These are phyloP conservation scores for Botrytis galanthina DNA, from an alignment of 2,329 filamentous ascomycete genomes.

Conservation along the genomic window DNA sequence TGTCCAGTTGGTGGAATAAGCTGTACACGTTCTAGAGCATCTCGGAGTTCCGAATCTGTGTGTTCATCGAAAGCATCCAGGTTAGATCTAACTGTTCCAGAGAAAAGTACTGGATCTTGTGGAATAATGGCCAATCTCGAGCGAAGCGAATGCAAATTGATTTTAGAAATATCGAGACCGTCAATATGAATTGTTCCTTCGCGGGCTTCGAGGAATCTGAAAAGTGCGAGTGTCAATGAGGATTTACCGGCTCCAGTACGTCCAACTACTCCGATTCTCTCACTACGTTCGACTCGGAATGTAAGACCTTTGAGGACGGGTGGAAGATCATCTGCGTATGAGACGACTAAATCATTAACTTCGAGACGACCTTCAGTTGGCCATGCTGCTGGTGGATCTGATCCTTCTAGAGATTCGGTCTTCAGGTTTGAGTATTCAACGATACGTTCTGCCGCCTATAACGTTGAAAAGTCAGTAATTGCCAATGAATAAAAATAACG, in stretches of 20 bases:
- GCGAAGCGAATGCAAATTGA: conserved; percentile 67
- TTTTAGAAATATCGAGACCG: conserved; percentile 69
- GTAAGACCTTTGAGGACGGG: conserved; percentile 68
- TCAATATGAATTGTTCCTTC: conserved; percentile 69
- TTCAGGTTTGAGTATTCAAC: conserved; percentile 70
- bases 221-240: conserved; percentile 70
- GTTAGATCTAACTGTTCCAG: conserved; percentile 72
- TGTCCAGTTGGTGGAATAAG: conserved; percentile 42
- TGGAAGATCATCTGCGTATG: conserved; percentile 68
- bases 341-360: conserved; percentile 68
- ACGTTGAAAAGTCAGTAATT: neutral
- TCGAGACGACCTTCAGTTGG: conserved; percentile 71
- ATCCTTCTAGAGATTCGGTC: conserved; percentile 63
- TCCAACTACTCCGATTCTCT: conserved; percentile 74
- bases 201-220: conserved; percentile 71
- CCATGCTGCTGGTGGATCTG: conserved; percentile 67
- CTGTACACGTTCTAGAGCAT: conserved; percentile 69
- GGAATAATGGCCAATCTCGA: conserved; percentile 79
- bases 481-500: neutral
- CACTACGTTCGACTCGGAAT: conserved; percentile 64
- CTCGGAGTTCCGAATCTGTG: conserved; percentile 64
- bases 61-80: conserved; percentile 74
- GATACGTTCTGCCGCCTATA: conserved; percentile 59
- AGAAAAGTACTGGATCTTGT: conserved; percentile 79
- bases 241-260: conserved; percentile 78